These are phyloP conservation scores for Lasiosphaeria miniovina DNA, from an alignment of 495 filamentous ascomycete genomes.

Conservation along the genomic window DNA sequence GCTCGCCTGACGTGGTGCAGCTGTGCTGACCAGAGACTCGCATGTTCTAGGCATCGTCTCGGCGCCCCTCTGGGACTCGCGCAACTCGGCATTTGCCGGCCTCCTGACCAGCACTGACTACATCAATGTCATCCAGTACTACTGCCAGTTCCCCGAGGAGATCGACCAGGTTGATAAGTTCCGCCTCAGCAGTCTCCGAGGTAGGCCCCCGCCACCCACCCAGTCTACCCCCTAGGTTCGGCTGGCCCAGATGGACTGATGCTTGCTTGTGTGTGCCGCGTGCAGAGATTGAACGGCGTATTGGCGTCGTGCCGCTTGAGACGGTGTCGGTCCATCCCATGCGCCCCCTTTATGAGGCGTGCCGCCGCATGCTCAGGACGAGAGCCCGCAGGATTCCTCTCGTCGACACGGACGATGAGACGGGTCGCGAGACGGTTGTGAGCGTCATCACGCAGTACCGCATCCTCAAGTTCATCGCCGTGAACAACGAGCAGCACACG, in stretches of 20 bases:
- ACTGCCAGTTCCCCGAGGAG: slow-evolving; percentile 94
- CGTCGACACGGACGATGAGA: slow-evolving; percentile 93
- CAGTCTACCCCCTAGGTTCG: background rate
- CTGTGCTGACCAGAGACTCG: background rate
- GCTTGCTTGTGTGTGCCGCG: slow-evolving; percentile 13
- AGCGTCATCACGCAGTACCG: slow-evolving; percentile 97
- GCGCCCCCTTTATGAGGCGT: slow-evolving; percentile 89
- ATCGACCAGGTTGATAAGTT: slow-evolving; percentile 91
- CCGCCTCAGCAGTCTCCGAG: slow-evolving; percentile 85
- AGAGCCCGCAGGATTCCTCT: slow-evolving; percentile 90
- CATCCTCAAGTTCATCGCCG: slow-evolving; percentile 96
- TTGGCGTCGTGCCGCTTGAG: slow-evolving; percentile 87
- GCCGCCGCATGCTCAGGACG: slow-evolving; percentile 88
- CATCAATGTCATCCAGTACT: slow-evolving; percentile 99
- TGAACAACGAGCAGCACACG: slow-evolving; percentile 87
- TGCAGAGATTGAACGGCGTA: slow-evolving; percentile 87
- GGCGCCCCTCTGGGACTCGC: slow-evolving; percentile 95
- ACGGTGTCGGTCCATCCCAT: slow-evolving; percentile 93
- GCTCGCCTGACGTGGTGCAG: slow-evolving; percentile 9
- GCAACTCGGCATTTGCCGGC: slow-evolving; percentile 88
- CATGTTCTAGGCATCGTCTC: slow-evolving; percentile 81
- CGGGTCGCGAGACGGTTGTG: slow-evolving; percentile 85
- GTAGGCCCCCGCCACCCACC: slow-evolving; percentile 46
- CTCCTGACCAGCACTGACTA: slow-evolving; percentile 94
- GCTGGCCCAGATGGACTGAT: background rate